Base-by-base conservation (phyloP, 306 rosid genomes). In the Chamaecrista fasciculata region DNA sequence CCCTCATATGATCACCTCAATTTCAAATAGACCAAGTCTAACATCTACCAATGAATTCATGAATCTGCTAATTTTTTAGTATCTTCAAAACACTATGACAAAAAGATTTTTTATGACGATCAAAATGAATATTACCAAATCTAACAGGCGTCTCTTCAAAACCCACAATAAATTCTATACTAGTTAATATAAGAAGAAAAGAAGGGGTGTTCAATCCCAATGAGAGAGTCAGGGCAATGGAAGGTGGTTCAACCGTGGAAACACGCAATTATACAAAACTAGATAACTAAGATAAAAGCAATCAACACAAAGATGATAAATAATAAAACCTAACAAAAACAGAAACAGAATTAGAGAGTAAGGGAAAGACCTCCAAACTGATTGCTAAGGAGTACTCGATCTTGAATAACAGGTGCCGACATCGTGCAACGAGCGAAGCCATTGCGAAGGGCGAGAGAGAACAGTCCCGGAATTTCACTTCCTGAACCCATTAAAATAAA, bases 351-450 rank as follows among this genome's bases (percentile, higher is more conserved):
- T n/a, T 2, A 40, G 70, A 23, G 39, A 29, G 20, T 23, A 56
- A 59, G 39, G 11, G 69, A 65, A 31, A 61, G 31, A 91, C 97
- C 97, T 87, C 89, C 84, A 64, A 73, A 73, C 85, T 66, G 78
- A 80, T 53, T 29, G 85, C 69, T n/a, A 67, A 16, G 23, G 96
- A 78, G 84, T 81, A 87, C 42, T 85, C 88, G 37, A 84, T 37
- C 81, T 73, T 86, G 86, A 71, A 75, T 6, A 60, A 67, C 49
- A 80, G 0, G 83, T 89, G 89, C 7, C 97, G 91, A 47, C 53
- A 50, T 89, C 85, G 86, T 51, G 95, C 82, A 2, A 80, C 50
- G 0, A 66, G 66, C 10, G 94, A 83, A 85, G 82, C 88, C 94
- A 89, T 87, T 70, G 82, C 75, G 70, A 6, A 62, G n/a, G n/a